Percentiles rank a stretch among this genome's conserved stretches.
phyloP scores from a whole-genome alignment of 768 basidiomycete species.

The Phaeolepiota aurea region DNA sequence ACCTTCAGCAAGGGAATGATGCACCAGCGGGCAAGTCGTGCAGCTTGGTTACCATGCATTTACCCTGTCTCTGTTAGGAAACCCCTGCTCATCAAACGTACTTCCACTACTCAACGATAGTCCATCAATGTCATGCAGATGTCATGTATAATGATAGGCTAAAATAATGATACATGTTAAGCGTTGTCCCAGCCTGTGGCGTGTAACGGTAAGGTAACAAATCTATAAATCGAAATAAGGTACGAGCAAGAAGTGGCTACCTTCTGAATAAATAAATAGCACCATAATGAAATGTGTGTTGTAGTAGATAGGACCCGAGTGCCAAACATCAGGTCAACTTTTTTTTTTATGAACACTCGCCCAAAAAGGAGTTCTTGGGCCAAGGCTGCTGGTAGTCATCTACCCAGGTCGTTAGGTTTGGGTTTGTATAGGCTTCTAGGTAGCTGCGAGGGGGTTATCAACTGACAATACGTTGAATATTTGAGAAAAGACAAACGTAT shows the following conservation, averaged over 20 bases:
- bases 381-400: constrained; percentile 43
- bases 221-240: too few relatives aligned
- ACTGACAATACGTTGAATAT: neutral
- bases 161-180: too few relatives aligned
- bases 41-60: constrained; percentile 30
- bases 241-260: too few relatives aligned
- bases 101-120: too few relatives aligned
- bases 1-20: constrained; percentile 43
- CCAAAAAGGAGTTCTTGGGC: constrained; percentile 51
- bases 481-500: constrained; percentile 26
- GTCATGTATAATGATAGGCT: too few relatives aligned
- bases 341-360: constrained; percentile 19
- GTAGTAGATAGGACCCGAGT: neutral
- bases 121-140: too few relatives aligned
- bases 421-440: constrained; percentile 63
- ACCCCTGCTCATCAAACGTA: too few relatives aligned
- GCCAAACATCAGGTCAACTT: neutral
- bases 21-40: constrained; percentile 29
- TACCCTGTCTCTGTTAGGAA: constrained; percentile 32
- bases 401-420: constrained; percentile 49
- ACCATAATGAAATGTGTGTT: too few relatives aligned
- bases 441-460: constrained; percentile 24
- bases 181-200: too few relatives aligned
- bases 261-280: too few relatives aligned
- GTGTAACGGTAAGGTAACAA: too few relatives aligned